Conservation (phyloP, 1,139 yeast genomes). For the Saccharomyces pastorianus region DNA sequence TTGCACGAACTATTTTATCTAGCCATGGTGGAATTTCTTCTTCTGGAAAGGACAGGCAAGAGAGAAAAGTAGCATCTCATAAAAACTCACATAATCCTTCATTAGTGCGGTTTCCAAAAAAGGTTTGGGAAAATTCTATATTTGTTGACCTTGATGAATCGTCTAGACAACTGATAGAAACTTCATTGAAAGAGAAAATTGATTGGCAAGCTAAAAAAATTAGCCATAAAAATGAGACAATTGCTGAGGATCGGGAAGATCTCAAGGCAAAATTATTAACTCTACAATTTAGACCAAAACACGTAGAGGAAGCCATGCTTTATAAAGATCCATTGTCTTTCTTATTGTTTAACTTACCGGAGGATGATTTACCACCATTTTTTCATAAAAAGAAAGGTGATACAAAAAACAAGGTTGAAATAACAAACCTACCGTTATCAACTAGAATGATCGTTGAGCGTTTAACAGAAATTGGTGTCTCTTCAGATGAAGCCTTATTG, state of each 20-base stretch:
- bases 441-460: constrained; percentile 44
- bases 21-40: constrained; percentile 4
- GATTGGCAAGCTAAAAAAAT: constrained; percentile 40
- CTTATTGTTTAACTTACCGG: constrained; percentile 82
- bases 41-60: constrained; percentile 6
- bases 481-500: constrained; percentile 52
- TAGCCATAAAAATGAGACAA: constrained; percentile 2
- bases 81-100: constrained; percentile 2
- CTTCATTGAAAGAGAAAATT: constrained; percentile 45
- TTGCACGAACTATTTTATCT: constrained; percentile 30
- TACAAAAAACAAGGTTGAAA: constrained; percentile 40
- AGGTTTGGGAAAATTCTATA: constrained; percentile 60
- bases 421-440: constrained; percentile 33
- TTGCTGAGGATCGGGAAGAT: constrained; percentile 11
- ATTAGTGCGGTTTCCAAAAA: constrained; percentile 43
- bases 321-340: constrained; percentile 71
- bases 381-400: constrained; percentile 39
- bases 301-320: constrained; percentile 61
- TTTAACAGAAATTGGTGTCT: constrained; percentile 59
- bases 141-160: constrained; percentile 35
- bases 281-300: constrained; percentile 64
- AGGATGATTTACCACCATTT: constrained; percentile 72
- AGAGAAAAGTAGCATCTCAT: background rate
- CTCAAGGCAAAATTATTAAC: constrained; percentile 23
- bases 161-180: constrained; percentile 46